Percentiles rank a stretch among this genome's conserved stretches.
Evolutionary conservation across 352 stramenopile genomes (phyloP).

Genomic region (Bremia lactucae): DNA sequence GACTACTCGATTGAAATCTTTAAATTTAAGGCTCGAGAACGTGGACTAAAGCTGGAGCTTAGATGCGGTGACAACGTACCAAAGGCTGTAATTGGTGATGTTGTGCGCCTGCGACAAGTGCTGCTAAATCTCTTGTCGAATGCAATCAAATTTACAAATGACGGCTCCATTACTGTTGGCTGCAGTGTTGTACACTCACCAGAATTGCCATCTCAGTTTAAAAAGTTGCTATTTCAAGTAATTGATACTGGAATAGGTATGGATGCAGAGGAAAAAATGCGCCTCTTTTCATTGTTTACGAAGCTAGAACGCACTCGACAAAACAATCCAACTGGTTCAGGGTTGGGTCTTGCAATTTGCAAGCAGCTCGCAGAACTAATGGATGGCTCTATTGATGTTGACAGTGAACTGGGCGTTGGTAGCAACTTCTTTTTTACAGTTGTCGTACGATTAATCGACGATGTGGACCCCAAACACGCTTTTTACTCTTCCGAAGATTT

Average conservation of each 20-base stretch:
- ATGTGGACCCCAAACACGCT: conserved; percentile 23
- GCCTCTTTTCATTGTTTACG: conserved; percentile 68
- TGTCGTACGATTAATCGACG: conserved; percentile 42
- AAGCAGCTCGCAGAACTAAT: conserved; percentile 81
- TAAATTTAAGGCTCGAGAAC: conserved; percentile 72
- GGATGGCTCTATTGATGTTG: conserved; percentile 73
- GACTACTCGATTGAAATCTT: conserved; percentile 86
- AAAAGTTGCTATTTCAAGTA: conserved; percentile 70
- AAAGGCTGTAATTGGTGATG: conserved; percentile 57
- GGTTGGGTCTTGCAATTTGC: conserved; percentile 73
- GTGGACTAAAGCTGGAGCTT: conserved; percentile 72
- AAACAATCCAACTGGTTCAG: conserved; percentile 75
- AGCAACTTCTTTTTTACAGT: conserved; percentile 78
- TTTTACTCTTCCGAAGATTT: conserved; percentile 43
- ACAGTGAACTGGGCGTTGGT: conserved; percentile 53
- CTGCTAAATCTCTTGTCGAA: conserved; percentile 35
- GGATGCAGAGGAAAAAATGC: conserved; percentile 62
- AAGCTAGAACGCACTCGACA: conserved; percentile 62
- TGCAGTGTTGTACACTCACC: conserved; percentile 48
- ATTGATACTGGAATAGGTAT: conserved; percentile 72
- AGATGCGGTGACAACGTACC: conserved; percentile 48
- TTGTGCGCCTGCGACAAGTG: conserved; percentile 65
- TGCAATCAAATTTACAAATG: conserved; percentile 74
- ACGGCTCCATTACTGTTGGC: conserved; percentile 59
- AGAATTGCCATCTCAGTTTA: conserved; percentile 39